These are phyloP conservation scores for Cenchrus purpureus DNA, from an alignment of 176 grass and related monocot species.

Conservation along the genomic window DNA sequence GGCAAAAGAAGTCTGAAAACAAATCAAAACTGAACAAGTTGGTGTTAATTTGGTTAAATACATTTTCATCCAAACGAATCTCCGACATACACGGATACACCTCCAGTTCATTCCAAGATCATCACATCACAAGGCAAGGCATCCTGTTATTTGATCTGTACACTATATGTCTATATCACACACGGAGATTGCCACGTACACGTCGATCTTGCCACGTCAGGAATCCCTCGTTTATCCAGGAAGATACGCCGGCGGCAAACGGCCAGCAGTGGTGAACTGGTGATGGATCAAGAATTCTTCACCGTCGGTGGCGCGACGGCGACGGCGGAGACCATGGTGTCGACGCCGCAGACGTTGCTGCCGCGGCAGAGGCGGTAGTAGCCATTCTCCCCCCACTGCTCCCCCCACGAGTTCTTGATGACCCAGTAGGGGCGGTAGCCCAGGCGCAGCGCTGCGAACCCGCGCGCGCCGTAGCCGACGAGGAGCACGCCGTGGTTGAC, in stretches of 20 bases:
- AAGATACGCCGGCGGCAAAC: too few species aligned
- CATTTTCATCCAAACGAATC: too few species aligned
- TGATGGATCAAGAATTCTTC: neutral
- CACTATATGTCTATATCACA: too few species aligned
- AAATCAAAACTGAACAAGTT: too few species aligned
- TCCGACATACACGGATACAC: too few species aligned
- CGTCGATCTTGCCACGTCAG: too few species aligned
- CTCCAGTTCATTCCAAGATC: neutral
- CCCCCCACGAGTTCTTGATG: conserved; percentile 94
- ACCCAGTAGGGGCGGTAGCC: conserved; percentile 75
- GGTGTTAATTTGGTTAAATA: too few species aligned
- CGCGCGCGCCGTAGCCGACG: conserved; percentile 69
- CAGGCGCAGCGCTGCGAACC: conserved; percentile 69
- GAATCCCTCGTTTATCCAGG: too few species aligned
- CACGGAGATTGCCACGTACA: neutral
- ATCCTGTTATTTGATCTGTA: neutral
- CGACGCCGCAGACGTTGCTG: conserved; percentile 77
- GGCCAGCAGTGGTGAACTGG: neutral
- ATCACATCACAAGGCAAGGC: neutral
- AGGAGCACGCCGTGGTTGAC: conserved; percentile 91
- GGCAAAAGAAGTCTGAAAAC: too few species aligned
- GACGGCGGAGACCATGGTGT: conserved; percentile 92
- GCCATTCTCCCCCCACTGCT: conserved; percentile 68
- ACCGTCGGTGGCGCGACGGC: conserved; percentile 28
- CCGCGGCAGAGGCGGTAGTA: conserved; percentile 79